Evolutionary conservation across 176 grass and related monocot species (phyloP), one percentile per base, ranked within the genome.

Genomic region (Lolium perenne): DNA sequence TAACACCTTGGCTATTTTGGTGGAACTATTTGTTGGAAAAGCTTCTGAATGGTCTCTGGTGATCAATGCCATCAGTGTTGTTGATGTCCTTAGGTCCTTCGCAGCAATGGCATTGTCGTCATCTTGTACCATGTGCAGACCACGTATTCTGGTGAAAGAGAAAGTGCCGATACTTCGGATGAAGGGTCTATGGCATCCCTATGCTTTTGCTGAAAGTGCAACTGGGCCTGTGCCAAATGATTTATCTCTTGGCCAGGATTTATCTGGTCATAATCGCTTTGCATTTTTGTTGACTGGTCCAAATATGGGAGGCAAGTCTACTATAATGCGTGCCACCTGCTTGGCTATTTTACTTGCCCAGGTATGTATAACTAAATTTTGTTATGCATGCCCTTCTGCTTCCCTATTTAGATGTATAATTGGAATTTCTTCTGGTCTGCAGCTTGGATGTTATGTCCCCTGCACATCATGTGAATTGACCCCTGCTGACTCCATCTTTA

Each of bases 241-340:
- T 78, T 82, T 98, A 60, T 88, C 85, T 83, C 86, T 98, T 84
- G 91, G 89, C 69, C 85, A 88, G 60, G 90, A 91, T 78, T 79
- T 68, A 75, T 86, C 58, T 81, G 87, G 81, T 38, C 45, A 76
- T 14, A 87, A 95, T 88, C 83, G 87, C 74, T 91, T 75, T 89
- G 89, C 93, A 20, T 87, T 98, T 86, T 81, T 98, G 84, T 83
- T 98, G 84, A 98, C 96, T 85, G 96, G 96, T 87, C 96, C 96
- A 64, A 98, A 98, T 84, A 98, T 98, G 93, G 96, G 96, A 14
- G 93, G 95, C 51, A 98, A 98, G 81, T 98, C 96, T 55, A 98
- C 96, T 41, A 86, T 98, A 65, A 89, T 98, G 93, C 93, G 96
- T 74, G 96, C 96, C 25, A 94, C 93, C 58, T 98, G 96, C 86